Evolutionary conservation across 2,329 filamentous ascomycete genomes (phyloP), one percentile per base, ranked within the genome.

Genomic region (Tolypocladium nubicola): DNA sequence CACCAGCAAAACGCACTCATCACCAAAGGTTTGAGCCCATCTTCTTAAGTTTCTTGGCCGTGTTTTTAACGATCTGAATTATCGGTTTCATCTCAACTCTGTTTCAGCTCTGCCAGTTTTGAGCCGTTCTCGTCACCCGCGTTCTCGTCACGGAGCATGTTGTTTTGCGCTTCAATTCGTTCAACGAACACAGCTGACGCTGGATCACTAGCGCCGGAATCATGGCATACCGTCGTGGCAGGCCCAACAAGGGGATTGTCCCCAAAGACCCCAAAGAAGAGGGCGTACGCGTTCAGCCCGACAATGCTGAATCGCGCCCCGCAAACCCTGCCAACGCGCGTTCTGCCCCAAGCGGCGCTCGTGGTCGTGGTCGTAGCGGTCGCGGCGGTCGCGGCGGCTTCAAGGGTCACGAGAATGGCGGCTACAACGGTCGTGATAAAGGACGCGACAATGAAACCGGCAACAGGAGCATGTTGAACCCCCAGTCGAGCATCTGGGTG

Each of bases 191-290:
- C 23, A 9, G 35, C 52, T 53, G 40, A 39, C 21, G 1, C 14
- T 21, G 16, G 19, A 21, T 19, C 11, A 11, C n/a, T n/a, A 35
- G 47, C 47, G 13, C 30, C 47, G 4, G 7, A 6, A 45, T n/a
- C 57, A 58, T 58, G 57, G 49, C 45, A 1, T 45, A 54, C 21
- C n/a, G 53, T 43, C 47, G 49, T 11, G 57, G 47, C 1, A 56
- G 40, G 19, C 4, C 38, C 33, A 53, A 49, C 38, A 52, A 23
- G 26, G 16, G 26, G 13, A 19, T 7, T 23, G 40, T 9, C 10
- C 19, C 38, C 10, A 43, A 21, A 23, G 26, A 7, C 16, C 19
- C 38, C 19, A 43, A 14, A 23, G 26, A 7, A n/a, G 40, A 21
- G 3, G 53, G 54, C 21, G 30, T 45, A 35, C 39, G 40, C 19